These are phyloP conservation scores for Ceratobasidium papillatum DNA, from an alignment of 1,284 basidiomycete species.

Conservation along the genomic window DNA sequence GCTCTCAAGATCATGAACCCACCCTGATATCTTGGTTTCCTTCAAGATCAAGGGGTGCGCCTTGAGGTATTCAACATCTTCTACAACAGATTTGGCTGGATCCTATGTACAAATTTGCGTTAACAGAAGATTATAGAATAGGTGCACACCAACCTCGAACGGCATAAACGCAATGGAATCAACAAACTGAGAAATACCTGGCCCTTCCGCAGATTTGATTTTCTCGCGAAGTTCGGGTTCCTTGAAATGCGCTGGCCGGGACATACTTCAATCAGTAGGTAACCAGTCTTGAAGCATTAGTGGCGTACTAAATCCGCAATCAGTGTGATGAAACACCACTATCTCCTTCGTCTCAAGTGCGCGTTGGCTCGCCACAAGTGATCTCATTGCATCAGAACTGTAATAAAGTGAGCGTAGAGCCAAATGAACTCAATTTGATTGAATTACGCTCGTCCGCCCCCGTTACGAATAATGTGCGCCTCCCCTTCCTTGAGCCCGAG, in stretches of 20 bases:
- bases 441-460: slow-evolving; percentile 66
- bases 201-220: slow-evolving; percentile 59
- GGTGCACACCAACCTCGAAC: slow-evolving; percentile 52
- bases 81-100: slow-evolving; percentile 23
- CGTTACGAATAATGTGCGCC: slow-evolving; percentile 74
- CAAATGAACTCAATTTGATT: background rate
- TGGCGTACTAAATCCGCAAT: slow-evolving; percentile 68
- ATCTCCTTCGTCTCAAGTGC: slow-evolving; percentile 73
- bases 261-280: background rate
- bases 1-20: slow-evolving; percentile 43
- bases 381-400: slow-evolving; percentile 69
- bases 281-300: background rate
- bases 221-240: slow-evolving; percentile 57
- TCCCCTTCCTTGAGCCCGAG: slow-evolving; percentile 71
- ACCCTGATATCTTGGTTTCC: slow-evolving; percentile 44
- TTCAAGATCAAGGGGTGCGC: slow-evolving; percentile 40
- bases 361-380: slow-evolving; percentile 71
- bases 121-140: background rate
- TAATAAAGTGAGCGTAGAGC: background rate
- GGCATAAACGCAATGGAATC: slow-evolving; percentile 67
- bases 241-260: slow-evolving; percentile 53
- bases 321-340: slow-evolving; percentile 71
- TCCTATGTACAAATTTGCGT: background rate
- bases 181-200: slow-evolving; percentile 27
- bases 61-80: slow-evolving; percentile 45